Conservation (phyloP, 2,329 filamentous ascomycete genomes). For the Xylaria sp. region DNA sequence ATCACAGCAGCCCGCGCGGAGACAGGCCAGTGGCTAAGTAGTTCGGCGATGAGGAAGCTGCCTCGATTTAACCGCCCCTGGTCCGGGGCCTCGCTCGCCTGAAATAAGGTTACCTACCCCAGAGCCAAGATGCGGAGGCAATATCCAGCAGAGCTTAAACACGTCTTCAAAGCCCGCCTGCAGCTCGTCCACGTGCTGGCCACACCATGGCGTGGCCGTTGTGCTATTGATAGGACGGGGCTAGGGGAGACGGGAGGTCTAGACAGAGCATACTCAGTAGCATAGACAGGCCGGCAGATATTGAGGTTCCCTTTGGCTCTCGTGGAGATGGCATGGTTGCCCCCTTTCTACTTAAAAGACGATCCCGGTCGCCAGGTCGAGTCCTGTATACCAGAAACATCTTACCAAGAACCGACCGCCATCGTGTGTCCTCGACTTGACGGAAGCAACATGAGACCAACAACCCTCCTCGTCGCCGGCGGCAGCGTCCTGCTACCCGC, state of each 20-base stretch:
- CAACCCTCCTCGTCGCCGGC: slow-evolving; percentile 15
- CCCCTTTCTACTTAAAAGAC: slow-evolving; percentile 11
- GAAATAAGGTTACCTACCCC: slow-evolving; percentile 22
- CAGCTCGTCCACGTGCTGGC: slow-evolving; percentile 17
- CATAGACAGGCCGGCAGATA: slow-evolving; percentile 16
- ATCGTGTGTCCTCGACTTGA: neutral
- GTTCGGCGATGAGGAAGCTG: slow-evolving; percentile 29
- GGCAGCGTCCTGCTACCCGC: slow-evolving; percentile 20
- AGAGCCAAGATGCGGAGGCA: slow-evolving; percentile 29
- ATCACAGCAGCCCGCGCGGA: slow-evolving; percentile 13
- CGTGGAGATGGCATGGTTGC: neutral
- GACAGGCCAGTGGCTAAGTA: slow-evolving; percentile 30
- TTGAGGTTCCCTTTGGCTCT: slow-evolving; percentile 2
- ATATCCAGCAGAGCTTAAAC: slow-evolving; percentile 25
- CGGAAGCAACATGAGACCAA: slow-evolving; percentile 24
- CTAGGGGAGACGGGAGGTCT: slow-evolving; percentile 20
- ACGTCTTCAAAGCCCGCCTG: slow-evolving; percentile 16
- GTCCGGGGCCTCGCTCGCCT: slow-evolving; percentile 19
- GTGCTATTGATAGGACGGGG: slow-evolving; percentile 12
- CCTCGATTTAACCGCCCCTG: slow-evolving; percentile 33
- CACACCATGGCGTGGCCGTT: slow-evolving; percentile 7
- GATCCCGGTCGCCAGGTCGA: neutral
- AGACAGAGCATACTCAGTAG: slow-evolving; percentile 19
- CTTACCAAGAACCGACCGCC: neutral
- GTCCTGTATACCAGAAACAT: neutral